A percentile compares a stretch with the other conserved stretches of the same genome.
Conservation (phyloP, 2,329 filamentous ascomycete genomes). For the Talaromyces albobiverticillius region DNA sequence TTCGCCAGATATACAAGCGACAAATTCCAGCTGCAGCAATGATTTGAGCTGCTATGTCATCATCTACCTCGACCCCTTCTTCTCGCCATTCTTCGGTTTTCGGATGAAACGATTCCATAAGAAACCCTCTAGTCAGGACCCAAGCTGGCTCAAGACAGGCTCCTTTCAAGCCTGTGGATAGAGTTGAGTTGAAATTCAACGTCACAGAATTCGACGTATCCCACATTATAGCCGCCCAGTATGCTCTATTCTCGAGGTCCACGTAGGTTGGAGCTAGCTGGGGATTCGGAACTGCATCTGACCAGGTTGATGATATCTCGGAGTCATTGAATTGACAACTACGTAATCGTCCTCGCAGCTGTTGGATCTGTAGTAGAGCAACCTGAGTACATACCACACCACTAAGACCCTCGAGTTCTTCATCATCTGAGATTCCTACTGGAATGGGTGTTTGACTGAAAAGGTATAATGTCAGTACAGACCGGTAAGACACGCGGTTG, state of each 20-base stretch:
- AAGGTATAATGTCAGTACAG: background rate
- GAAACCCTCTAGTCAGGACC: background rate
- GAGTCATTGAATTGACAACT: background rate
- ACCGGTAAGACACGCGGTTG: background rate
- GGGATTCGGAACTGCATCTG: background rate
- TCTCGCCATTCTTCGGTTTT: background rate
- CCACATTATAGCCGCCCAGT: background rate
- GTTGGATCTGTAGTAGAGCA: background rate
- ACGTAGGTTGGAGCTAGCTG: background rate
- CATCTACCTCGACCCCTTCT: background rate
- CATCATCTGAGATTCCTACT: background rate
- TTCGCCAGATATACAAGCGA: background rate
- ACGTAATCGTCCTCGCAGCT: background rate
- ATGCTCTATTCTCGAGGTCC: slow-evolving; percentile 2
- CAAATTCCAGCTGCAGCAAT: background rate
- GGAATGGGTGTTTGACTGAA: background rate
- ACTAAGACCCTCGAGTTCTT: background rate
- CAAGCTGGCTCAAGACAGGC: background rate
- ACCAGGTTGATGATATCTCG: background rate
- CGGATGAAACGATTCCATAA: background rate
- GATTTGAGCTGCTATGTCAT: background rate
- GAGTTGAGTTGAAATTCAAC: background rate
- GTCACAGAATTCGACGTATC: background rate
- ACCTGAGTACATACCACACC: background rate
- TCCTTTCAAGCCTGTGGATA: background rate